A percentile compares a stretch with the other conserved stretches of the same genome.
phyloP scores from a whole-genome alignment of 768 basidiomycete species.

The Ephemerocybe angulata region DNA sequence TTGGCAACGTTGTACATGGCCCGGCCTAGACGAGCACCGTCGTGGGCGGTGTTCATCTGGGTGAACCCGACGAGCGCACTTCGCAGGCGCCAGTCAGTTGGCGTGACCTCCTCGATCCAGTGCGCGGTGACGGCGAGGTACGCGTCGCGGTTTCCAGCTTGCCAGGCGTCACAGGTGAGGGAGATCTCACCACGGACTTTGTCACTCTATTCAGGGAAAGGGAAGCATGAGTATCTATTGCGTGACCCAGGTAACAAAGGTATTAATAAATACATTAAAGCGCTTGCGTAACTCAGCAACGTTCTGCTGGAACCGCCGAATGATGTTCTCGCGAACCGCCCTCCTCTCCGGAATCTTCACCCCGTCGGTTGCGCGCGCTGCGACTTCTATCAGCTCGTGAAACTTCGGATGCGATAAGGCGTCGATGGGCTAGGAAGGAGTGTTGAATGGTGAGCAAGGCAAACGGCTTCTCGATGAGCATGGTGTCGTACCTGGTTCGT shows the following conservation, averaged over 20 bases:
- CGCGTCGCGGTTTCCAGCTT: constrained; percentile 32
- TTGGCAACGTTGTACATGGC: constrained; percentile 33
- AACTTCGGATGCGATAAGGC: constrained; percentile 36
- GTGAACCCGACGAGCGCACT: constrained; percentile 32
- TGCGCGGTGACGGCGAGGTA: constrained; percentile 39
- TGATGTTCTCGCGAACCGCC: constrained; percentile 23
- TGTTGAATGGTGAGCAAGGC: too few species aligned
- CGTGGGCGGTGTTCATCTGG: constrained; percentile 35
- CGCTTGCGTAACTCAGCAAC: constrained; percentile 6
- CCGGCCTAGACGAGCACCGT: constrained; percentile 32
- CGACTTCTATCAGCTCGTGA: constrained; percentile 33
- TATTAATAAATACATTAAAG: constrained; percentile 11
- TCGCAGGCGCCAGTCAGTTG: constrained; percentile 26
- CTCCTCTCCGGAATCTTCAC: constrained; percentile 33
- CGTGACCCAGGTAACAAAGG: background rate
- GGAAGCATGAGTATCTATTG: too few species aligned
- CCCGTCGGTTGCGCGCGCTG: constrained; percentile 32
- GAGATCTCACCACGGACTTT: background rate
- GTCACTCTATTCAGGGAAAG: background rate
- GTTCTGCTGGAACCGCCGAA: constrained; percentile 24
- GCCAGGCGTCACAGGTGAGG: constrained; percentile 39
- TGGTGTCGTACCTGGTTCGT: constrained; percentile 38
- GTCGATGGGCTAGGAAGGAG: constrained; percentile 27
- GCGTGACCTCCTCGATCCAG: constrained; percentile 31
- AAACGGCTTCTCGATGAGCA: too few species aligned